Evolutionary conservation across 768 basidiomycete species (phyloP), one percentile per base, ranked within the genome.

Genomic region (Pleurotus giganteus): DNA sequence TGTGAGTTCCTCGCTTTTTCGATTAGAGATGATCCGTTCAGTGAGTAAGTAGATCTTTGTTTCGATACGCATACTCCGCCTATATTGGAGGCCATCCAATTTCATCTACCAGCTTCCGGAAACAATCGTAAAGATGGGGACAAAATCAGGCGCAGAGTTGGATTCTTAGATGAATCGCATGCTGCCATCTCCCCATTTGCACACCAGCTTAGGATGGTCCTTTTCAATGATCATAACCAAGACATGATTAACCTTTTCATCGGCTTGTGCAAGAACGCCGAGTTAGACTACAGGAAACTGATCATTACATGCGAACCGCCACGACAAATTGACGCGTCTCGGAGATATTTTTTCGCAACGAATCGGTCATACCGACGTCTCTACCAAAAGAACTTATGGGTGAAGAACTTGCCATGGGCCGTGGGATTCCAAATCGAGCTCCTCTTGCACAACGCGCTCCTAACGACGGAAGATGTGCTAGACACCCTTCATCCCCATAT

Each of bases 371-470:
- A 51, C 11, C 80, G 69, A 57, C 67, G 70, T 4, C 73, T 91
- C 2, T 68, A 76, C 56, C 69, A 67, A 7, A 64, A 89, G 7
- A 69, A 73, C 13, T 63, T 61, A 13, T 75, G 74, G 69, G 59
- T 88, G 39, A 65, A 66, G 27, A 67, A 65, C 3, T 75, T 85
- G 43, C 73, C 78, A 12, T 92, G 88, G 87, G 67, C 72, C 3
- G 75, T 90, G 28, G 86, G 85, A 0, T 94, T 91, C 64, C 91
- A 94, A 66, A 70, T 91, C 26, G 89, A 89, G 65, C 79, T 83
- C 0, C 71, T 91, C 9, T 65, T 93, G 4, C 81, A 74, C 21
- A 88, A 86, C 56, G 79, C 80, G 0, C 67, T 81, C 17, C 72
- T 92, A 19, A 81, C 84, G 56, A 84, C 88, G 0, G 68, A 69